These are phyloP conservation scores for Agarophyton chilense DNA, from an alignment of 23 red algal species.

Conservation along the genomic window DNA sequence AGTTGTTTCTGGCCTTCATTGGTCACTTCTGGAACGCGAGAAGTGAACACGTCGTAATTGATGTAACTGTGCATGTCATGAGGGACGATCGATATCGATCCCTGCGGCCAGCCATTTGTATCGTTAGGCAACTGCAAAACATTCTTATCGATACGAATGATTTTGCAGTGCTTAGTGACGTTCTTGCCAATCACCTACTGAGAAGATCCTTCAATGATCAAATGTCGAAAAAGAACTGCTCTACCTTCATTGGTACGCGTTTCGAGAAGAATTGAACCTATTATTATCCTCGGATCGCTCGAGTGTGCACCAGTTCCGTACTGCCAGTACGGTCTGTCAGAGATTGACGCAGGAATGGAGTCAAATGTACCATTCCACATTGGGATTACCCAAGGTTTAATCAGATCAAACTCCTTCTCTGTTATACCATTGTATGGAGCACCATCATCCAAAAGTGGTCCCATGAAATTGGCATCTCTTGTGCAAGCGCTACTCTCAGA, in stretches of 20 bases:
- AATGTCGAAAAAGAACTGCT: not conserved
- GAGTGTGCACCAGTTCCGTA: slow-evolving; percentile 7
- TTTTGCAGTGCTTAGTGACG: not conserved
- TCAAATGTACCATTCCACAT: not conserved
- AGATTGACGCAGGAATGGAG: not conserved
- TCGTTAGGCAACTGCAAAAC: not conserved
- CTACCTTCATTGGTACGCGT: not conserved
- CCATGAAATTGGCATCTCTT: not conserved
- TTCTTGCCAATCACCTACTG: slow-evolving; percentile 30
- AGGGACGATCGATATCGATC: not conserved
- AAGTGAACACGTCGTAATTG: not conserved
- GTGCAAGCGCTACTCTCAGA: not conserved
- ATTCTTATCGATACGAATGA: not conserved
- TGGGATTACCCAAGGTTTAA: not conserved
- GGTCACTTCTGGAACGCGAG: no score
- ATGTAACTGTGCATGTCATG: slow-evolving; percentile 45
- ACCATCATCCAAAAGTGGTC: slow-evolving; percentile 26
- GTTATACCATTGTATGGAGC: slow-evolving; percentile 19
- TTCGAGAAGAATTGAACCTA: not conserved
- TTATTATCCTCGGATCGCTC: not conserved
- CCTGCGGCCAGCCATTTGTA: not conserved
- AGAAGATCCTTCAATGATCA: slow-evolving; percentile 12
- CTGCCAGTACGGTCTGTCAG: not conserved
- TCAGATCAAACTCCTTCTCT: not conserved
- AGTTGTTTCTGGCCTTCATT: no score